Percentiles rank a stretch among this genome's conserved stretches.
Evolutionary conservation across 208 protist genomes (phyloP).

Genomic region (Trypanosoma avium): DNA sequence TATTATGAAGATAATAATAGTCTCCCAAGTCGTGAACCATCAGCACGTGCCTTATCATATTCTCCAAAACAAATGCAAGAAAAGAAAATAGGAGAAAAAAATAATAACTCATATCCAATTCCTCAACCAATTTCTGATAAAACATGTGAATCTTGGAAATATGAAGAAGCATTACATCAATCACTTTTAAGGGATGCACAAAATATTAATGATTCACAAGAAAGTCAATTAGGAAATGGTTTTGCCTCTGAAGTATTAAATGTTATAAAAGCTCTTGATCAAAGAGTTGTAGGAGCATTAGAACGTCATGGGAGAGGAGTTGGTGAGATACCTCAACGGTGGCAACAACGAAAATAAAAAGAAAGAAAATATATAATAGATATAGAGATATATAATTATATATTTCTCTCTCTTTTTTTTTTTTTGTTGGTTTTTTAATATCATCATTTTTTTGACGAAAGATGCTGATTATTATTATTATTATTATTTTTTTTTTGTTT

Average conservation of each 20-base stretch:
- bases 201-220: background rate
- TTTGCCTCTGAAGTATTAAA: slow-evolving; percentile 82
- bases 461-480: slow-evolving; percentile 1
- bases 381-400: background rate
- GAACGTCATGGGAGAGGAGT: slow-evolving; percentile 22
- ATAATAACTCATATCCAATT: slow-evolving; percentile 6
- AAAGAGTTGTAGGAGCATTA: slow-evolving; percentile 66
- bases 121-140: slow-evolving; percentile 4
- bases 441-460: background rate
- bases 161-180: slow-evolving; percentile 18
- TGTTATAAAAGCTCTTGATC: slow-evolving; percentile 80
- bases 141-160: background rate
- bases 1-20: background rate
- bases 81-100: background rate
- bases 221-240: slow-evolving; percentile 12
- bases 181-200: slow-evolving; percentile 17
- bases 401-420: slow-evolving; percentile 1
- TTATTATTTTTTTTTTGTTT: background rate
- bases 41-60: slow-evolving; percentile 5
- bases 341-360: background rate
- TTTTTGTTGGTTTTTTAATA: background rate
- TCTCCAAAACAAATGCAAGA: background rate
- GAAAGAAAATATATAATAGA: background rate
- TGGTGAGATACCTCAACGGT: background rate
- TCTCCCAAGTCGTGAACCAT: background rate